phyloP scores from a whole-genome alignment of 192 early-diverging fungal genomes.

The Thamnidium elegans region DNA sequence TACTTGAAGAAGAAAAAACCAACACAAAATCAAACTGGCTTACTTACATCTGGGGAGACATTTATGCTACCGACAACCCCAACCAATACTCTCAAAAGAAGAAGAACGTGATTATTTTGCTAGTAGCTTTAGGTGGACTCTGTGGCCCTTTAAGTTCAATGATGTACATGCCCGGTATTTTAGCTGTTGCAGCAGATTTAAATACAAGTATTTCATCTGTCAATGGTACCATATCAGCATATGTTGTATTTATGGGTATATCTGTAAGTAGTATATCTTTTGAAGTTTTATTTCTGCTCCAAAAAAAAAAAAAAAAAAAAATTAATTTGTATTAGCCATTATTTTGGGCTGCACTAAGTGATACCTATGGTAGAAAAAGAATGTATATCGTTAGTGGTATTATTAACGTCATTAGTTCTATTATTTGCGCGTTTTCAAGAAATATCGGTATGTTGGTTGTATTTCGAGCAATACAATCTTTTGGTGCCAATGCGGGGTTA shows the following conservation, averaged over 20 bases:
- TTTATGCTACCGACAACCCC: constrained; percentile 2
- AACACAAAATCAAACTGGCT: no score
- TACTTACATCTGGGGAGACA: constrained; percentile 3
- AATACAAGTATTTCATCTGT: constrained; percentile 12
- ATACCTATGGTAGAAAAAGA: constrained; percentile 20
- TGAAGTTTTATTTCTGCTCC: background rate
- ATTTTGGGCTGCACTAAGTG: constrained; percentile 26
- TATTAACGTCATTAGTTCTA: constrained; percentile 19
- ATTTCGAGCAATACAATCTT: constrained; percentile 21
- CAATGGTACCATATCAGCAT: constrained; percentile 13
- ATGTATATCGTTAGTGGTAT: constrained; percentile 23
- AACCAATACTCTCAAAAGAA: background rate
- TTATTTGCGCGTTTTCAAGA: constrained; percentile 16
- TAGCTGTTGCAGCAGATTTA: constrained; percentile 5
- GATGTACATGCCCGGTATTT: constrained; percentile 24
- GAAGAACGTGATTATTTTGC: constrained; percentile 12
- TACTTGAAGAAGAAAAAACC: no score
- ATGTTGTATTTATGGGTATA: constrained; percentile 20
- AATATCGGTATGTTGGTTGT: constrained; percentile 13
- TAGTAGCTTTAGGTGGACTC: constrained; percentile 14
- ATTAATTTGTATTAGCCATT: constrained; percentile 25
- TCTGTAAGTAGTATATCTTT: background rate
- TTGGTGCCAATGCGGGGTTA: constrained; percentile 9
- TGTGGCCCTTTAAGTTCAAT: constrained; percentile 15
- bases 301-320: no score